Evolutionary conservation across 352 stramenopile genomes (phyloP), one percentile per base, ranked within the genome.

Genomic region (Phytophthora cryptogea): DNA sequence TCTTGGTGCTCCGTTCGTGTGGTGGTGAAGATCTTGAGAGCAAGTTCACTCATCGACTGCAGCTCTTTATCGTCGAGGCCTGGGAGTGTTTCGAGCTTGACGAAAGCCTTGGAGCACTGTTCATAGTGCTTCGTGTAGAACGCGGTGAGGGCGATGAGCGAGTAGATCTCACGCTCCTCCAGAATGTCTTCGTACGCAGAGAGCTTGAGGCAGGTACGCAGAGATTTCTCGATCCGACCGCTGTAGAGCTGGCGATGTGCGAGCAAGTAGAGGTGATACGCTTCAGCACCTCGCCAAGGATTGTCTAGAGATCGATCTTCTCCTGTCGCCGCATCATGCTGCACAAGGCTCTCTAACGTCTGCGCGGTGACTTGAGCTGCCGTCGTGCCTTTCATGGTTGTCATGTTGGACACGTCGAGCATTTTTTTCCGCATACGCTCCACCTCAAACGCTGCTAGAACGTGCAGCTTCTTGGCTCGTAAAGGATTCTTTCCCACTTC

Each of bases 211-310:
- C 85, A 80, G 8, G 91, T 97, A 14, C 80, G 83, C 51, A 98
- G 63, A 5, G 94, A 89, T 9, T 74, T 80, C 20, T 97, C 86
- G 8, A 96, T 56, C 8, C 90, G 73, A 14, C 87, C 89, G 8
- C 60, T 57, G 68, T 98, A 98, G 8, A 98, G 72, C 74, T 98
- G 94, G 1, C 90, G 72, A 55, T 98, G 92, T 5, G 92, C 90
- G 3, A 98, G 75, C 59, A 98, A 68, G 58, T 96, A 97, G 47
- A 98, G 86, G 64, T 98, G 94, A 63, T 97, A 98, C 4, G 92
- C 94, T 60, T 97, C 94, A 8, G 94, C 94, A 5, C 92, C 94
- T 43, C 94, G 82, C 94, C 94, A 98, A 3, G 93, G 90, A 47
- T 96, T 97, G 63, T 97, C 94, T 35, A 98, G 70, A 4, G 81